Conservation (phyloP, 1,284 basidiomycete species). For the Quambalaria eucalypti region DNA sequence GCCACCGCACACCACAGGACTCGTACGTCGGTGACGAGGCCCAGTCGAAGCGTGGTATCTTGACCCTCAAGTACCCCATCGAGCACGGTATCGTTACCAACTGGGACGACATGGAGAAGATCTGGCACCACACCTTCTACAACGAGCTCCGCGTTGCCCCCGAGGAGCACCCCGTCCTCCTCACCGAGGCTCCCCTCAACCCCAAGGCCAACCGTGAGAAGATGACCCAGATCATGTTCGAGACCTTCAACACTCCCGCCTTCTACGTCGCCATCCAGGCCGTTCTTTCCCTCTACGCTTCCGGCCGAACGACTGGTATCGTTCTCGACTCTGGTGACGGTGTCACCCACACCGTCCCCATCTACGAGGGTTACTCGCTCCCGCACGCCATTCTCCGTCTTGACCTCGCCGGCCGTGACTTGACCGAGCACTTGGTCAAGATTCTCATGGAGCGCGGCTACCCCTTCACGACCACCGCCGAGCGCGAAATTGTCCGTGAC, state of each 20-base stretch:
- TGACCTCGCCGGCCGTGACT: constrained; percentile 87
- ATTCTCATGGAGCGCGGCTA: constrained; percentile 89
- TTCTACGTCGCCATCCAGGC: constrained; percentile 92
- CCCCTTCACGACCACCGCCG: constrained; percentile 81
- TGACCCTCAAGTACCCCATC: constrained; percentile 65
- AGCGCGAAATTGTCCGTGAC: constrained; percentile 91
- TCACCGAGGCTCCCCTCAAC: constrained; percentile 91
- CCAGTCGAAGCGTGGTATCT: constrained; percentile 88
- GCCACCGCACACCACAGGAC: constrained; percentile 32
- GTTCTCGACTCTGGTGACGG: constrained; percentile 89
- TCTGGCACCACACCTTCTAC: constrained; percentile 49
- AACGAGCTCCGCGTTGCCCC: constrained; percentile 52
- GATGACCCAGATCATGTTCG: constrained; percentile 97
- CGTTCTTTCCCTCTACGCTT: constrained; percentile 82
- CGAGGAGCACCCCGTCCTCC: constrained; percentile 84
- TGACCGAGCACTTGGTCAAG: constrained; percentile 84
- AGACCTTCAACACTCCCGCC: constrained; percentile 87
- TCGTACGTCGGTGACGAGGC: constrained; percentile 63
- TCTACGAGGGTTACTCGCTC: constrained; percentile 81
- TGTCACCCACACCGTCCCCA: constrained; percentile 85
- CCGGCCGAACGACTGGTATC: constrained; percentile 84
- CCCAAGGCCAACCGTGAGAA: constrained; percentile 91
- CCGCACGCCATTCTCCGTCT: constrained; percentile 90
- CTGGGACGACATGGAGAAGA: constrained; percentile 57
- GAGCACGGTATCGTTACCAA: constrained; percentile 73